These are phyloP conservation scores for Aspergillus pseudotamarii DNA, from an alignment of 2,329 filamentous ascomycete species.

Conservation along the genomic window DNA sequence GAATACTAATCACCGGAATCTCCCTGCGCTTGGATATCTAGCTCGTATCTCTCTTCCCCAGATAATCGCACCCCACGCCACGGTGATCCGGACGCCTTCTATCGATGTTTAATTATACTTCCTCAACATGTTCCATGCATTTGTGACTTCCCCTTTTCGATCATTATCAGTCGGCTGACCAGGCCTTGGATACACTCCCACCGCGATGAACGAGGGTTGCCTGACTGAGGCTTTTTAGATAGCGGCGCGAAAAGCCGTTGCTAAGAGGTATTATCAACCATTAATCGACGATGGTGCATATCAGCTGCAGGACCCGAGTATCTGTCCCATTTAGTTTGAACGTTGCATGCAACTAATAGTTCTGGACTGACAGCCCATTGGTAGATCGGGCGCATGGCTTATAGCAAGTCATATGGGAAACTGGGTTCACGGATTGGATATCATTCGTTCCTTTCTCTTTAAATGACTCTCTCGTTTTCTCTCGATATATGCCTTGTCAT, in stretches of 20 bases:
- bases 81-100: constrained; percentile 15
- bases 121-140: neutral
- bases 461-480: neutral
- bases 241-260: constrained; percentile 22
- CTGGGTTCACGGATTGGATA: neutral
- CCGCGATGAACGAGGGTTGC: neutral
- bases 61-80: constrained; percentile 26
- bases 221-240: constrained; percentile 16
- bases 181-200: neutral
- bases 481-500: neutral
- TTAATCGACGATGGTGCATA: constrained; percentile 25
- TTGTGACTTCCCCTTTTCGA: neutral
- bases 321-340: constrained; percentile 10
- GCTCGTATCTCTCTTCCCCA: constrained; percentile 16
- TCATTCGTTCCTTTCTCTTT: neutral
- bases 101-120: neutral
- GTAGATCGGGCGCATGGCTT: constrained; percentile 10
- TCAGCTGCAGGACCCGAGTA: constrained; percentile 29
- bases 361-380: constrained; percentile 14
- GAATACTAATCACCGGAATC: neutral
- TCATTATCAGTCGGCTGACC: constrained; percentile 13
- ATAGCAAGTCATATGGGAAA: neutral
- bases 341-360: constrained; percentile 19
- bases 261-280: constrained; percentile 31
- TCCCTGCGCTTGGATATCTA: neutral